Evolutionary conservation across 257 asterid genomes (phyloP).

Genomic region (Nicotiana otophora): DNA sequence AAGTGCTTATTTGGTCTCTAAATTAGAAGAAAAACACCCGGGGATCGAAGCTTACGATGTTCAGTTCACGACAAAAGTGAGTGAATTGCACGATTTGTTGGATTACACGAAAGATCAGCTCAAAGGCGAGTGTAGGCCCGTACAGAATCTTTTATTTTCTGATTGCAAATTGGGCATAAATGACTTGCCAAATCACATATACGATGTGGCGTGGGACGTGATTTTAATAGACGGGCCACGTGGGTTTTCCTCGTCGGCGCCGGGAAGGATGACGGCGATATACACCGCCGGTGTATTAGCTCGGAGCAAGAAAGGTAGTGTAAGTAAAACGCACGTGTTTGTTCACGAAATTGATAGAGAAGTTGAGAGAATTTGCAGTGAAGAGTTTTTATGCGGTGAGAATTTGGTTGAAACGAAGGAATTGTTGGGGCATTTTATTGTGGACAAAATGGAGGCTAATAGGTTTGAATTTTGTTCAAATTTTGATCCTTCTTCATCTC

Average conservation of each 20-base stretch:
- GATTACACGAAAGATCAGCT: slow-evolving; percentile 39
- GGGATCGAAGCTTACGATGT: slow-evolving; percentile 80
- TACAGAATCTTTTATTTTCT: slow-evolving; percentile 74
- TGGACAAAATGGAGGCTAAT: slow-evolving; percentile 38
- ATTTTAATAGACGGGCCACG: slow-evolving; percentile 74
- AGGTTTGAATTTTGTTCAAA: slow-evolving; percentile 39
- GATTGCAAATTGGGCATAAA: slow-evolving; percentile 72
- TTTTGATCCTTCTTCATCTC: slow-evolving; percentile 28
- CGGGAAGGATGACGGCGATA: slow-evolving; percentile 72
- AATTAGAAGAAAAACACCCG: slow-evolving; percentile 46
- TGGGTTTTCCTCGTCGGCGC: slow-evolving; percentile 47
- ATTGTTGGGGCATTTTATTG: slow-evolving; percentile 58
- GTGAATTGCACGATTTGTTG: slow-evolving; percentile 53
- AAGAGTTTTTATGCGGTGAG: slow-evolving; percentile 56
- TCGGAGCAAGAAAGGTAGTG: slow-evolving; percentile 54
- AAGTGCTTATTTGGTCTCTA: slow-evolving; percentile 42
- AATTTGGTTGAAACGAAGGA: slow-evolving; percentile 44
- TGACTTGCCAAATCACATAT: slow-evolving; percentile 77
- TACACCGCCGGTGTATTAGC: slow-evolving; percentile 79
- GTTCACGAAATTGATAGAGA: slow-evolving; percentile 63
- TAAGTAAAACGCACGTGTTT: slow-evolving; percentile 53
- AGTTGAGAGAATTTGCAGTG: slow-evolving; percentile 56
- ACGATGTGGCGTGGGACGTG: slow-evolving; percentile 86
- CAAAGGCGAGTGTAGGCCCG: slow-evolving; percentile 52
- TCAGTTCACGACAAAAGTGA: slow-evolving; percentile 51